Percentiles rank a stretch among this genome's conserved stretches.
Evolutionary conservation across 1,139 yeast genomes (phyloP).

Genomic region (Yamadazyma diospyri): DNA sequence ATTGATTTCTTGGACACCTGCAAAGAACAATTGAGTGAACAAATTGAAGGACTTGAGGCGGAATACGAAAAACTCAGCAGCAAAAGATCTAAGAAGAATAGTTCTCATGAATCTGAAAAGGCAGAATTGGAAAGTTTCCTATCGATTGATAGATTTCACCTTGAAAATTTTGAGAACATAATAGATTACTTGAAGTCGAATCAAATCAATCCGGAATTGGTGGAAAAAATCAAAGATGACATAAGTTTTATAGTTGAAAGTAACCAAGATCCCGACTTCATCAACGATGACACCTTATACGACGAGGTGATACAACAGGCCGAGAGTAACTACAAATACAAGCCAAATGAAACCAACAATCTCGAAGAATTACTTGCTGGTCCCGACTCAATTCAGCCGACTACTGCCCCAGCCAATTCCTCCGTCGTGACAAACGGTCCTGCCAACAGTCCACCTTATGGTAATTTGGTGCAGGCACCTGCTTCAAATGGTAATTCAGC

Average conservation of each 20-base stretch:
- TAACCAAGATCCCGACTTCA: constrained; percentile 38
- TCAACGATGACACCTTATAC: constrained; percentile 38
- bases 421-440: neutral
- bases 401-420: constrained; percentile 3
- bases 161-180: constrained; percentile 33
- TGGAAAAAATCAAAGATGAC: constrained; percentile 39
- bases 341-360: constrained; percentile 11
- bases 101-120: constrained; percentile 39
- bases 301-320: constrained; percentile 40
- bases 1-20: constrained; percentile 29
- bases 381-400: neutral
- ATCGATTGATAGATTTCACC: constrained; percentile 36
- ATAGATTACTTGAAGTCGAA: constrained; percentile 30
- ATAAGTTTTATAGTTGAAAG: constrained; percentile 36
- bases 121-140: constrained; percentile 39
- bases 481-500: neutral
- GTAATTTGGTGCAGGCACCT: neutral
- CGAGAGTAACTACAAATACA: constrained; percentile 15
- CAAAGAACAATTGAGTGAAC: constrained; percentile 31
- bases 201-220: constrained; percentile 31
- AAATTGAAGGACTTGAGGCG: constrained; percentile 31
- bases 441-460: neutral
- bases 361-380: constrained; percentile 5
- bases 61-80: constrained; percentile 40
- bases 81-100: constrained; percentile 40